Percentiles rank a stretch among this genome's conserved stretches.
These are phyloP conservation scores for Lasiodiplodia sp. DNA, from an alignment of 2,329 filamentous ascomycete genomes.

Conservation along the genomic window DNA sequence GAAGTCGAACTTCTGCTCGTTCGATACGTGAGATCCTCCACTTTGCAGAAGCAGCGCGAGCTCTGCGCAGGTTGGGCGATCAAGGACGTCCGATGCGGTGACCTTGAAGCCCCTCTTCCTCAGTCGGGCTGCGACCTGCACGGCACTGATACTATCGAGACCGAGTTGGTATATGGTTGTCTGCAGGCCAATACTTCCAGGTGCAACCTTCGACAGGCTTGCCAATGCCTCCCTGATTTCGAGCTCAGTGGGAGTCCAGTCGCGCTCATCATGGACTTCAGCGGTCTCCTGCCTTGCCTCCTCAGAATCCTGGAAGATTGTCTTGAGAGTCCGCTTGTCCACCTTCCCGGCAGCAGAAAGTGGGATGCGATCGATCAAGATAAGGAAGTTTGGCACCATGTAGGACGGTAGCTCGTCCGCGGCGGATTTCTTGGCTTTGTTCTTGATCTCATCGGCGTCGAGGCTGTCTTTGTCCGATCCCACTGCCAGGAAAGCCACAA, in stretches of 20 bases:
- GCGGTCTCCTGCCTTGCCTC: slow-evolving; percentile 30
- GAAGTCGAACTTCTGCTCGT: slow-evolving; percentile 54
- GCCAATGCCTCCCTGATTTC: slow-evolving; percentile 65
- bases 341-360: slow-evolving; percentile 51
- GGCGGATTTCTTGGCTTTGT: slow-evolving; percentile 34
- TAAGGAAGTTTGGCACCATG: slow-evolving; percentile 48
- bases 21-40: background rate
- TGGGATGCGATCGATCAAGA: slow-evolving; percentile 44
- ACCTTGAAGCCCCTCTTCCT: slow-evolving; percentile 65
- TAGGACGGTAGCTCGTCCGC: slow-evolving; percentile 43
- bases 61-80: slow-evolving; percentile 50
- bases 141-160: slow-evolving; percentile 86
- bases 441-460: slow-evolving; percentile 33
- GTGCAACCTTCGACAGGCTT: slow-evolving; percentile 62
- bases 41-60: slow-evolving; percentile 36
- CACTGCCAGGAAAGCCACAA: slow-evolving; percentile 44
- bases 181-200: slow-evolving; percentile 60
- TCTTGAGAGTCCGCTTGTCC: slow-evolving; percentile 45
- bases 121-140: slow-evolving; percentile 75
- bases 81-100: slow-evolving; percentile 77
- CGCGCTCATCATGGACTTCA: slow-evolving; percentile 29
- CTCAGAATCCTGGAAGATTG: slow-evolving; percentile 39
- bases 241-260: slow-evolving; percentile 62
- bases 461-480: slow-evolving; percentile 27
- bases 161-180: slow-evolving; percentile 89